These are phyloP conservation scores for Penicillium vulpinum DNA, from an alignment of 2,329 filamentous ascomycete species.

Conservation along the genomic window DNA sequence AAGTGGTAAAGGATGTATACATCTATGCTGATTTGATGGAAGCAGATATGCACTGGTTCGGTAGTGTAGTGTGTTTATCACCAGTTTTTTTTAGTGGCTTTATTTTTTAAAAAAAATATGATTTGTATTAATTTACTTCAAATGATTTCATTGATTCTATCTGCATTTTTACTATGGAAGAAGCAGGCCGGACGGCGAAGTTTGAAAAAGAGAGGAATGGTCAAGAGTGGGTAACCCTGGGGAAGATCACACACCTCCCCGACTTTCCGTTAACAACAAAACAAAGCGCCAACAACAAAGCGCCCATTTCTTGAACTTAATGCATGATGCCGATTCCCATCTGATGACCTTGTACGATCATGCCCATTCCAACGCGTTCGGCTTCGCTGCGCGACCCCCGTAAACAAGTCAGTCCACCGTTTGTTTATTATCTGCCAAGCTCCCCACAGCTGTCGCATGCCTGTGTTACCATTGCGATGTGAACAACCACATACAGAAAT, in stretches of 20 bases:
- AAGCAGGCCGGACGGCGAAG: too few relatives aligned
- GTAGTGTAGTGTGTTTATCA: too few relatives aligned
- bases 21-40: too few relatives aligned
- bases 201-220: too few relatives aligned
- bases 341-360: constrained; percentile 15
- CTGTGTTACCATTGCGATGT: neutral
- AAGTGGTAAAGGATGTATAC: too few relatives aligned
- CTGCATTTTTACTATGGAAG: too few relatives aligned
- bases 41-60: too few relatives aligned
- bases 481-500: neutral
- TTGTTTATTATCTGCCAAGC: constrained; percentile 4
- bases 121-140: too few relatives aligned
- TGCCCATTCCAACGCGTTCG: constrained; percentile 44
- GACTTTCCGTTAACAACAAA: neutral
- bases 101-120: too few relatives aligned
- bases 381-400: constrained; percentile 37
- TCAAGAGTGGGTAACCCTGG: neutral
- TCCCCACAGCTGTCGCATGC: constrained; percentile 18
- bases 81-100: too few relatives aligned
- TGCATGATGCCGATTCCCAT: neutral
- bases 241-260: neutral
- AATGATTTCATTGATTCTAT: too few relatives aligned
- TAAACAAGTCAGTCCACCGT: constrained; percentile 30
- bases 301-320: neutral
- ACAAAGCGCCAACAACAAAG: too few relatives aligned